These are phyloP conservation scores for Penicillium sp. DNA, from an alignment of 2,329 filamentous ascomycete genomes.

Conservation along the genomic window DNA sequence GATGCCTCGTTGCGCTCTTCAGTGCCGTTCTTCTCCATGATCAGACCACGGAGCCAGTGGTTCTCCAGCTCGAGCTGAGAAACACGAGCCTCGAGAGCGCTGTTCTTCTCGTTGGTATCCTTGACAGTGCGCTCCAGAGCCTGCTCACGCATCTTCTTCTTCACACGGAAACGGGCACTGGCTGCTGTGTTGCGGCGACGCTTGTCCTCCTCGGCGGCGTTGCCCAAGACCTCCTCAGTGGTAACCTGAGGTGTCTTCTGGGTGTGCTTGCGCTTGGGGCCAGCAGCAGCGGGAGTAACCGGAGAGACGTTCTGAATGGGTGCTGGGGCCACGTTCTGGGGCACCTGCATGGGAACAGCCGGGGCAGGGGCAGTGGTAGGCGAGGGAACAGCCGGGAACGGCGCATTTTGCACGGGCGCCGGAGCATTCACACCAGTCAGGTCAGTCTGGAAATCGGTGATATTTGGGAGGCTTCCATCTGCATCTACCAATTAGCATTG, in stretches of 20 bases:
- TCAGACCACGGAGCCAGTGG: constrained; percentile 76
- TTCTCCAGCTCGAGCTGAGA: constrained; percentile 77
- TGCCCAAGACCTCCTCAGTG: constrained; percentile 69
- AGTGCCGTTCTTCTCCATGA: constrained; percentile 72
- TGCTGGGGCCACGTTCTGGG: constrained; percentile 11
- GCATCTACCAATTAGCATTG: constrained; percentile 16
- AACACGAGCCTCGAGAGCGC: constrained; percentile 71
- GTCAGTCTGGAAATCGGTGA: constrained; percentile 32
- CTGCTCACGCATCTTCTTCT: constrained; percentile 94
- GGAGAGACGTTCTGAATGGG: background rate
- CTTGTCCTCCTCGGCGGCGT: constrained; percentile 89
- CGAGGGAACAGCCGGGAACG: constrained; percentile 23
- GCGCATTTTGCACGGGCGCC: constrained; percentile 26
- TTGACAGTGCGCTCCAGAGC: constrained; percentile 78
- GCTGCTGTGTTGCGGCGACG: constrained; percentile 85
- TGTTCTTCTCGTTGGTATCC: constrained; percentile 78
- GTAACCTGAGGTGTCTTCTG: constrained; percentile 42
- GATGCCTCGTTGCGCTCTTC: constrained; percentile 34
- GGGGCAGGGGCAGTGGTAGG: constrained; percentile 21
- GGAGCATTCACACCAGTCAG: constrained; percentile 29
- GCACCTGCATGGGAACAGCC: constrained; percentile 10
- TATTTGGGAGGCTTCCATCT: constrained; percentile 33
- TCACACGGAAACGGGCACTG: constrained; percentile 86
- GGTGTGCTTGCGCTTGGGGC: constrained; percentile 40
- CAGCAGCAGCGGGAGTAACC: constrained; percentile 17